phyloP scores from a whole-genome alignment of 139 green algal species.

The Nannochloris sp. region DNA sequence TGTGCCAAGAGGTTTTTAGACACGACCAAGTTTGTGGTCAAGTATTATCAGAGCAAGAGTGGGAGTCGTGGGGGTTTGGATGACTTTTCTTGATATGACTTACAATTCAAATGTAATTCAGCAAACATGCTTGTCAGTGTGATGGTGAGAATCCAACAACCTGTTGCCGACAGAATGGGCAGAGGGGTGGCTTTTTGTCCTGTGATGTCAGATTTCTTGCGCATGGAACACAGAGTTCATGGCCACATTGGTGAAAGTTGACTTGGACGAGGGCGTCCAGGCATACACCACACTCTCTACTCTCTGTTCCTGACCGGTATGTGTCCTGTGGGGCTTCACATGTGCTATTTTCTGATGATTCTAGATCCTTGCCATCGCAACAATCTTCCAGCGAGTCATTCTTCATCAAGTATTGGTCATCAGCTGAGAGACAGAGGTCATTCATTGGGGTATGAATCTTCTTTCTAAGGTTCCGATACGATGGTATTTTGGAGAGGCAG shows the following conservation, averaged over 20 bases:
- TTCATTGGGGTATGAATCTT: too few relatives aligned
- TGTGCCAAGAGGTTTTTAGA: conserved; percentile 33
- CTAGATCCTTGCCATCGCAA: too few relatives aligned
- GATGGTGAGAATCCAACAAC: conserved; percentile 22
- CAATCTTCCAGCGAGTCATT: too few relatives aligned
- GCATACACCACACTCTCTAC: conserved; percentile 46
- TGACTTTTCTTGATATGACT: not conserved
- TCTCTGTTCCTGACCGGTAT: not conserved
- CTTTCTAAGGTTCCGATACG: too few relatives aligned
- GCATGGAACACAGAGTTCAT: conserved; percentile 40
- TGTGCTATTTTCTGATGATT: too few relatives aligned
- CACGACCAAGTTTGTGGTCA: conserved; percentile 36
- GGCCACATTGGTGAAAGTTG: conserved; percentile 34
- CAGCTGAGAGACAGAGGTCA: too few relatives aligned
- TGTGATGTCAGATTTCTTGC: conserved; percentile 35
- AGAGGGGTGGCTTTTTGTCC: conserved; percentile 46
- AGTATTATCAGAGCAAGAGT: conserved; percentile 31
- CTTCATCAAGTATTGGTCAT: too few relatives aligned
- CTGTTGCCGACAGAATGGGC: conserved; percentile 45
- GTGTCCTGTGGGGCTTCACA: too few relatives aligned
- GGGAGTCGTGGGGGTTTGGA: not conserved
- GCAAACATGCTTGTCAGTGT: not conserved
- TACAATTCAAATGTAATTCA: too few relatives aligned
- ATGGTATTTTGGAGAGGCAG: too few relatives aligned
- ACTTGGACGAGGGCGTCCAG: conserved; percentile 38